Evolutionary conservation across 2,329 filamentous ascomycete genomes (phyloP), one percentile per base, ranked within the genome.

Genomic region (Incumbomyces delicatus): DNA sequence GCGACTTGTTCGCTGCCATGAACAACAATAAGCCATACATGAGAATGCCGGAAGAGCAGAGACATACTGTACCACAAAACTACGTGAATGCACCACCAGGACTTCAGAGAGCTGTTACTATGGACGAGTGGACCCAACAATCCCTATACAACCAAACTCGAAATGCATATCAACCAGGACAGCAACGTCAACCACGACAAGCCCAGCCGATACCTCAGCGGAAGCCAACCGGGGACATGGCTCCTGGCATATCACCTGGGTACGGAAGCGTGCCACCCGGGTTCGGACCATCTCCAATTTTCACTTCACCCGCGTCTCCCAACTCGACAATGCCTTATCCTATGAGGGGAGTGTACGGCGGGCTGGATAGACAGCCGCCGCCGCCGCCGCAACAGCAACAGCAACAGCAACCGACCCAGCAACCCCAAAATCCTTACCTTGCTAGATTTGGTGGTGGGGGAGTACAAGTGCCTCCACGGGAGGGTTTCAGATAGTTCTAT

Each of bases 91-190:
- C 48, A 20, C 54, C 54, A 27, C 54, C 53, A 41, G 63, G 62
- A 17, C 59, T 71, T 27, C 67, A 66, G 50, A 60, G 67, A 48
- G 68, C 68, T 27, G 22, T 27, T 27, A 27, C 22, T 5, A 27
- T 27, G 22, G 22, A 27, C 22, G 22, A 27, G 5, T 27, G 22
- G 22, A 27, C 22, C 22, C 22, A 27, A 27, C 22, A 27, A 8
- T 34, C 29, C 6, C 14, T 35, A 14, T 46, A 41, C 37, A 27
- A 33, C 16, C 44, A 46, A 29, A 22, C 3, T 17, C 33, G 33
- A 35, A 35, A 17, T 16, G 16, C 20, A 14, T 40, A 41, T 16
- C n/a, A 30, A 11, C 44, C 32, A 6, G 20, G 33, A 11, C 44
- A 32, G 30, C 44, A 46, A 41, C 36, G 22, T 27, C 22, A 27